A percentile compares a stretch with the other conserved stretches of the same genome.
phyloP scores from a whole-genome alignment of 805 yeast species.

The Cyberlindnera bimundalis region DNA sequence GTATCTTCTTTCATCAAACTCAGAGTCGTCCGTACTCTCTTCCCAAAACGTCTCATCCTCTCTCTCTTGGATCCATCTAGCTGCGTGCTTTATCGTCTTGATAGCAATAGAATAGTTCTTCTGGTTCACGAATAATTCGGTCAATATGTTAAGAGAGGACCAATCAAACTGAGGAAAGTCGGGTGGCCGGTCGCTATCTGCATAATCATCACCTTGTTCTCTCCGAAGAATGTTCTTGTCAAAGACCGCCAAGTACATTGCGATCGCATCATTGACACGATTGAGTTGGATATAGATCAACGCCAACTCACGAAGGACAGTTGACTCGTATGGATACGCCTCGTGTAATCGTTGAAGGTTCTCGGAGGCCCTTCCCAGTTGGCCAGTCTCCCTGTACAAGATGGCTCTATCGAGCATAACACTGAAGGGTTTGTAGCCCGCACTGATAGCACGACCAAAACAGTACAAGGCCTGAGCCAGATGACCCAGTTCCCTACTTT shows the following conservation, averaged over 20 bases:
- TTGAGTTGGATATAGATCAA: constrained; percentile 45
- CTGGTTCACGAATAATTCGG: constrained; percentile 73
- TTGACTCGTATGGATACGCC: constrained; percentile 55
- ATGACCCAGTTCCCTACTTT: constrained; percentile 63
- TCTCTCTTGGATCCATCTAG: constrained; percentile 81
- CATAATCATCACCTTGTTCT: constrained; percentile 24
- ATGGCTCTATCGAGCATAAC: constrained; percentile 62
- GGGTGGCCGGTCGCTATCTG: constrained; percentile 19
- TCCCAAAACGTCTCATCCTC: constrained; percentile 47
- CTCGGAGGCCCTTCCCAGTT: constrained; percentile 68
- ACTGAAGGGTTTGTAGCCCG: constrained; percentile 47
- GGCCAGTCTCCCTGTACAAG: constrained; percentile 63
- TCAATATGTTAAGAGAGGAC: constrained; percentile 82
- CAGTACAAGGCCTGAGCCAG: constrained; percentile 76
- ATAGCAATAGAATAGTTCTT: constrained; percentile 64
- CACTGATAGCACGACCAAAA: constrained; percentile 58
- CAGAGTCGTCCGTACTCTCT: constrained; percentile 60
- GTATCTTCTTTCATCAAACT: constrained; percentile 72
- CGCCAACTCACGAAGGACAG: constrained; percentile 59
- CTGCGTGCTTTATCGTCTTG: constrained; percentile 59
- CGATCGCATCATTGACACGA: constrained; percentile 71
- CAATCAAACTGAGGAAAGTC: constrained; percentile 65
- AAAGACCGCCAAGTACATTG: constrained; percentile 59
- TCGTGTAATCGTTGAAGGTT: constrained; percentile 60
- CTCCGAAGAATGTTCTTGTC: constrained; percentile 53